Conservation (phyloP, 164 flowering plant species). For the Piper betle region DNA sequence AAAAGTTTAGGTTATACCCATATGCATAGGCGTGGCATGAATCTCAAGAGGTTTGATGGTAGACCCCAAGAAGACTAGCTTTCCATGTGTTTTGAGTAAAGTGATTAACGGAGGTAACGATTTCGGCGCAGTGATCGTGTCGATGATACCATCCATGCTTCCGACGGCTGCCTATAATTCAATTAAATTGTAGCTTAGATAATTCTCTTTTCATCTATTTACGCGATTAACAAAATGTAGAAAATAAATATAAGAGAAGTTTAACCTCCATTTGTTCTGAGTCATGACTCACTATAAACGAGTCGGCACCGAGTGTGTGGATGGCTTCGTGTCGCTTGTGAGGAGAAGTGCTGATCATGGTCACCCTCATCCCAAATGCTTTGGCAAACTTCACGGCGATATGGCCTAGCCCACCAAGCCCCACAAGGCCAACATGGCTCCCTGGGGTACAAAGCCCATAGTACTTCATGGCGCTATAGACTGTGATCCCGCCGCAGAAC, state of each 20-base stretch:
- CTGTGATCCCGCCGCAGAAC: constrained; percentile 19
- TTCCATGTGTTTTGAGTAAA: constrained; percentile 1
- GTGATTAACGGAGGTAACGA: neutral
- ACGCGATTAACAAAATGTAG: neutral
- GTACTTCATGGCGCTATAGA: constrained; percentile 18
- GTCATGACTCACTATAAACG: constrained; percentile 28
- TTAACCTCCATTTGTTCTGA: constrained; percentile 26
- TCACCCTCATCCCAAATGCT: neutral
- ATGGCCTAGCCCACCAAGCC: constrained; percentile 39
- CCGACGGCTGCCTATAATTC: neutral
- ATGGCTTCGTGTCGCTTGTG: neutral
- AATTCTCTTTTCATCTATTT: neutral
- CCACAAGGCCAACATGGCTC: constrained; percentile 12
- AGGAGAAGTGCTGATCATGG: constrained; percentile 5
- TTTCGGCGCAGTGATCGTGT: neutral
- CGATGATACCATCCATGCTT: constrained; percentile 6
- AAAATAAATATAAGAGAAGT: neutral
- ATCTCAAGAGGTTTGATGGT: neutral
- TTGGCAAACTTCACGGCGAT: constrained; percentile 24
- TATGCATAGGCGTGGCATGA: neutral
- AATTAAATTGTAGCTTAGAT: neutral
- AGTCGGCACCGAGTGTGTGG: constrained; percentile 27
- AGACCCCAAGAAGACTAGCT: neutral
- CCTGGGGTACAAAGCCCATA: constrained; percentile 11
- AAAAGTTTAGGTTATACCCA: neutral